Evolutionary conservation across 495 filamentous ascomycete genomes (phyloP).

Genomic region (Penicillium dipodomyicola): DNA sequence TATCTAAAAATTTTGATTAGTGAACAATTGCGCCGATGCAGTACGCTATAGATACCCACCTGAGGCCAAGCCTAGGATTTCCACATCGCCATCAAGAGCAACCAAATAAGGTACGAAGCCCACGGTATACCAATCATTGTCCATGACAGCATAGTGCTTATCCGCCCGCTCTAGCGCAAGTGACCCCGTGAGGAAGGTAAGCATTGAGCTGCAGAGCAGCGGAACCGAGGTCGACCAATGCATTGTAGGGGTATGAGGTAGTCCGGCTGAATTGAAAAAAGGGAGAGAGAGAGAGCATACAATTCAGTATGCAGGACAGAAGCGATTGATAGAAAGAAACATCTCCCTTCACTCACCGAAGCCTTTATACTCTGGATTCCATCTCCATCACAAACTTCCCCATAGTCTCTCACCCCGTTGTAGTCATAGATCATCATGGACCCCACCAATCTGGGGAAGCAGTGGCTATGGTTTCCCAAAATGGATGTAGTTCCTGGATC

Average conservation of each 20-base stretch:
- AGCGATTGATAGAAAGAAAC: too few relatives aligned
- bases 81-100: conserved; percentile 31
- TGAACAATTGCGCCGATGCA: background rate
- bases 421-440: too few relatives aligned
- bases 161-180: conserved; percentile 11
- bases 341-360: too few relatives aligned
- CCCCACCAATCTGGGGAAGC: too few relatives aligned
- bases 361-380: too few relatives aligned
- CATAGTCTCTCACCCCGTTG: too few relatives aligned
- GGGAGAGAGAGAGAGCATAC: too few relatives aligned
- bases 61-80: conserved; percentile 31
- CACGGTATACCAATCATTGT: conserved; percentile 39
- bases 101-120: conserved; percentile 36
- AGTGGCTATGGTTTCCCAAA: too few relatives aligned
- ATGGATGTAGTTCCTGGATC: too few relatives aligned
- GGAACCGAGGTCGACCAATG: conserved; percentile 18
- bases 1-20: conserved; percentile 19
- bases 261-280: too few relatives aligned
- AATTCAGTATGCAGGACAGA: too few relatives aligned
- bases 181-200: conserved; percentile 17
- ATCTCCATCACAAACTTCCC: too few relatives aligned
- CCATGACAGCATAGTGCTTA: conserved; percentile 34
- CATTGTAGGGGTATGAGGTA: conserved; percentile 4
- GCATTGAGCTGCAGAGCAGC: conserved; percentile 21
- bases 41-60: conserved; percentile 15